These are phyloP conservation scores for Saturnispora serradocipensis DNA, from an alignment of 805 yeast genomes.

Conservation along the genomic window DNA sequence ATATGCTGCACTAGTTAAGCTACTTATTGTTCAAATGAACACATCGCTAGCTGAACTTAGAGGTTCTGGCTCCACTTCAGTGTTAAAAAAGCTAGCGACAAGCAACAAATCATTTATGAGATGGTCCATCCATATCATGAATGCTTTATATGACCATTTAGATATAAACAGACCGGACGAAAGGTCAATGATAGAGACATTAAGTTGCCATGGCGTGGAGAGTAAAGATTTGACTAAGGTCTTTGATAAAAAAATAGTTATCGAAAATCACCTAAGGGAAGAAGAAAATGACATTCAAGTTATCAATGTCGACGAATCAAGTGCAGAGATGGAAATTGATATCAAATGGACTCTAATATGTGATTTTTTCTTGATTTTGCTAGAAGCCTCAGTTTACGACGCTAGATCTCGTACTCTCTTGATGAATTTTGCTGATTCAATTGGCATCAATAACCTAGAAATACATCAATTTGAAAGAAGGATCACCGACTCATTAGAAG, in stretches of 20 bases:
- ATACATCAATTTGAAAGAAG: conserved; percentile 83
- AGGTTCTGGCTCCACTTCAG: conserved; percentile 41
- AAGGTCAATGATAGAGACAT: conserved; percentile 74
- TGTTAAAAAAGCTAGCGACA: conserved; percentile 50
- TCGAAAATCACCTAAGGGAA: conserved; percentile 41
- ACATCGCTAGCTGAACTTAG: conserved; percentile 58
- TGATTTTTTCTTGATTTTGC: conserved; percentile 70
- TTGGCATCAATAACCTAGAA: conserved; percentile 57
- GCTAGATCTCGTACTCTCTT: conserved; percentile 80
- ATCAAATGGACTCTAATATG: conserved; percentile 91
- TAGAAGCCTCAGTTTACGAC: conserved; percentile 83
- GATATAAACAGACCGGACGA: conserved; percentile 64
- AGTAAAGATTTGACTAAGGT: conserved; percentile 64
- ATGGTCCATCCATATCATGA: conserved; percentile 73
- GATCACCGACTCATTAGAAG: conserved; percentile 80
- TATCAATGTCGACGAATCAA: conserved; percentile 20
- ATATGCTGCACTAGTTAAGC: conserved; percentile 75
- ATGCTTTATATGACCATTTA: conserved; percentile 69
- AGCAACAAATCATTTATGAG: conserved; percentile 73
- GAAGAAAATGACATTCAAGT: conserved; percentile 12
- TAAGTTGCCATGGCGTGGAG: conserved; percentile 76
- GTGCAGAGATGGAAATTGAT: conserved; percentile 47
- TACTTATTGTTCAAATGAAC: conserved; percentile 73
- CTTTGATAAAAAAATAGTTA: conserved; percentile 30
- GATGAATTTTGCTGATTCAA: conserved; percentile 50